These are phyloP conservation scores for Rutidosis leptorrhynchoides DNA, from an alignment of 129 eudicot species.

Conservation along the genomic window DNA sequence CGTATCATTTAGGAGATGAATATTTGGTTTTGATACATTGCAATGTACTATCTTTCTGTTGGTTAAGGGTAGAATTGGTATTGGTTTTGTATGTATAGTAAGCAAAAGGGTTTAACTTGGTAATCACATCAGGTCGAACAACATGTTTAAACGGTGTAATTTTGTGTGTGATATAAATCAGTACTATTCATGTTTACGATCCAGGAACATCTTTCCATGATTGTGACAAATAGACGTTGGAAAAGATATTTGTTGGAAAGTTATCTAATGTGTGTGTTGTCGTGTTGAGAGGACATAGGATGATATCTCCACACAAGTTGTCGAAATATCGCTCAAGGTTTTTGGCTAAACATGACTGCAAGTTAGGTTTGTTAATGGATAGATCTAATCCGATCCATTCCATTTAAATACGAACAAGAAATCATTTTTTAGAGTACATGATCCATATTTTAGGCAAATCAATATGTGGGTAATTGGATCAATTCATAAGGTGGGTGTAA, in stretches of 20 bases:
- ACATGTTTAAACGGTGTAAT: slow-evolving; percentile 10
- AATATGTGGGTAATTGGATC: background rate
- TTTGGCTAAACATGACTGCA: background rate
- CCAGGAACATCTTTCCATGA: background rate
- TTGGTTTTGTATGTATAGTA: slow-evolving; percentile 26
- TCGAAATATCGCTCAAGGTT: background rate
- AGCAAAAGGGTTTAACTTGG: slow-evolving; percentile 16
- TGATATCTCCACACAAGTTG: background rate
- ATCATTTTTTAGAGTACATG: background rate
- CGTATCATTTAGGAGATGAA: slow-evolving; percentile 3
- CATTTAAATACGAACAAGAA: background rate
- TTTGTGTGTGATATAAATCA: slow-evolving; percentile 11
- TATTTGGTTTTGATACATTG: background rate
- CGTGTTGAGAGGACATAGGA: background rate
- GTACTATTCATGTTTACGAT: slow-evolving; percentile 1
- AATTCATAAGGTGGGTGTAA: background rate
- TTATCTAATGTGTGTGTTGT: background rate
- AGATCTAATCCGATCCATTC: background rate
- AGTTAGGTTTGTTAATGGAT: background rate
- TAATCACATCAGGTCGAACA: slow-evolving; percentile 10
- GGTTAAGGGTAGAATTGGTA: slow-evolving; percentile 9
- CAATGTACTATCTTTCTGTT: background rate
- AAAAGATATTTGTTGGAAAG: background rate
- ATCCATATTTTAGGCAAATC: background rate
- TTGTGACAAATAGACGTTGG: background rate